Base-by-base conservation (phyloP, 225 moss, liverwort and hornwort species). In the Lunularia cruciata region DNA sequence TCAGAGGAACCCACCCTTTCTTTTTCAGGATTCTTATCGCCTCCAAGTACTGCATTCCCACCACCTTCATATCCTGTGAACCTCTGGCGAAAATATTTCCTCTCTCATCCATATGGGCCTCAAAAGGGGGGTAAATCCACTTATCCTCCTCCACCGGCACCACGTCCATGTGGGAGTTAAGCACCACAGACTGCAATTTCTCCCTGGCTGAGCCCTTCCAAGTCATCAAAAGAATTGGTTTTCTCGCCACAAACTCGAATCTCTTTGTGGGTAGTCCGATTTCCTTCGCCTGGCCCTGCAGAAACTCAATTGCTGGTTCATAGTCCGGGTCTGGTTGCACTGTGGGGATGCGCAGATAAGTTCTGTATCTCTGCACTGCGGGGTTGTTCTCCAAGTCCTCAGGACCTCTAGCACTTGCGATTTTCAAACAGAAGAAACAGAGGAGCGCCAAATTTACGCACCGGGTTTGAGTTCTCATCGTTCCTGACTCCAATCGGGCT, bases 11-110 rank as follows among this genome's bases (percentile, higher is more conserved):
- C 68, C 77, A 88, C 0, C 75, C 73, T 8, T 35, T 27, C 3
- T 45, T 8, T 52, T 70, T 81, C 0, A 95, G 67, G 0, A 35
- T 47, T 22, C 95, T 86, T 36, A 95, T 60, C 3, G 95, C 89
- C 63, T 95, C 95, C 46, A 92, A 67, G 70, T 95, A 95, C 16
- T 90, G 89, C 86, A 95, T 89, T 12, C 86, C 95, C n/a, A 78
- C 57, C 67, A 80, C 83, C 85, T 95, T 95, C 83, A 77, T 86
- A 51, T 92, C 89, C 75, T 88, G 85, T 23, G 83, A 76, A 48
- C 88, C 83, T 42, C 88, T 45, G 2, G 74, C 78, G 64, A 68
- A 83, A 34, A 88, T 85, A 64, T 88, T 77, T 4, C 78, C 85
- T 31, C 73, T 55, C 14, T 79, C 77, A 37, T 88, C 83, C 72